These are phyloP conservation scores for Coniochaeta pulveracea DNA, from an alignment of 2,329 filamentous ascomycete genomes.

Conservation along the genomic window DNA sequence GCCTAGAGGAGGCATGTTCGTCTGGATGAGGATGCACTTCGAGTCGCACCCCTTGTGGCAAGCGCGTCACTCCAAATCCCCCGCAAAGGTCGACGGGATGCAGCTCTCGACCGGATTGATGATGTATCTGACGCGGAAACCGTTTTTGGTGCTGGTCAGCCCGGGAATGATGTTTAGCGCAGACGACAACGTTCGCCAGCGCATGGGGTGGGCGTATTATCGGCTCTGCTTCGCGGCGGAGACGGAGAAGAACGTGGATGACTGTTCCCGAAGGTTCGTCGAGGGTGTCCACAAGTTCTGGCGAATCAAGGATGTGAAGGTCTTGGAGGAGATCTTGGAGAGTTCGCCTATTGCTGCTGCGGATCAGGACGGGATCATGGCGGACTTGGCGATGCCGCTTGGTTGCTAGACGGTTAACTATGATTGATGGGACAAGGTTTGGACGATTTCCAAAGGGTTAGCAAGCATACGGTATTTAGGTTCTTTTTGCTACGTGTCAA, in stretches of 20 bases:
- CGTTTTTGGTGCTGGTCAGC: slow-evolving; percentile 56
- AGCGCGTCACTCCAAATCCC: slow-evolving; percentile 15
- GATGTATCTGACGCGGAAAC: slow-evolving; percentile 57
- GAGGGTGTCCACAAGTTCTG: slow-evolving; percentile 66
- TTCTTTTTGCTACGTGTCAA: too few species aligned
- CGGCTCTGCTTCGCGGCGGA: slow-evolving; percentile 80
- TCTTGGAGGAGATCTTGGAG: slow-evolving; percentile 52
- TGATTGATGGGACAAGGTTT: too few species aligned
- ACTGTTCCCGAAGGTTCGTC: slow-evolving; percentile 51
- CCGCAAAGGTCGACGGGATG: slow-evolving; percentile 32
- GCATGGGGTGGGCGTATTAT: slow-evolving; percentile 59
- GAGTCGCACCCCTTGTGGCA: slow-evolving; percentile 59
- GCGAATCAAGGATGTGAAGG: slow-evolving; percentile 54
- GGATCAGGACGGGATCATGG: background rate
- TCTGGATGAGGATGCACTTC: slow-evolving; percentile 69
- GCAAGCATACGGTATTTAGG: too few species aligned
- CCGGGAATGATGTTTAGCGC: slow-evolving; percentile 68
- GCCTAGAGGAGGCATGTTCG: slow-evolving; percentile 84
- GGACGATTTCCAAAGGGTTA: too few species aligned
- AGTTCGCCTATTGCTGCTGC: slow-evolving; percentile 13
- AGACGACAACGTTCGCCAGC: slow-evolving; percentile 42
- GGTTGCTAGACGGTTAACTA: too few species aligned
- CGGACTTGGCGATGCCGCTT: background rate
- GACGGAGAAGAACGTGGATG: slow-evolving; percentile 55
- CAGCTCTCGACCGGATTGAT: slow-evolving; percentile 56